Evolutionary conservation across 176 grass and related monocot species (phyloP).

Genomic region (barley (Hordeum vulgare)): MorexV3_pseudomolecules_assembly NC_058519.1:247386641-247387140

Average conservation of each 20-base stretch:
- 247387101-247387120: neutral
- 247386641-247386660: constrained; percentile 33
- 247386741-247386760: neutral
- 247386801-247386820: neutral
- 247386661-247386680: constrained; percentile 9
- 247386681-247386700: constrained; percentile 7
- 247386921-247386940: neutral
- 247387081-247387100: neutral
- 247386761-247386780: neutral
- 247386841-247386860: neutral
- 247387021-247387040: neutral
- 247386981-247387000: neutral
- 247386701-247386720: constrained; percentile 7
- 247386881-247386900: constrained; percentile 2
- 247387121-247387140: neutral
- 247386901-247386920: neutral
- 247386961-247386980: constrained; percentile 13
- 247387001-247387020: neutral
- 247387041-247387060: neutral
- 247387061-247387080: neutral
- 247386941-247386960: neutral
- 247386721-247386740: neutral
- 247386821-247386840: neutral
- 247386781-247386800: neutral
- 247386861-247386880: neutral